Base-by-base conservation (phyloP, 352 stramenopile species). In the Discostella stelligera region DNA sequence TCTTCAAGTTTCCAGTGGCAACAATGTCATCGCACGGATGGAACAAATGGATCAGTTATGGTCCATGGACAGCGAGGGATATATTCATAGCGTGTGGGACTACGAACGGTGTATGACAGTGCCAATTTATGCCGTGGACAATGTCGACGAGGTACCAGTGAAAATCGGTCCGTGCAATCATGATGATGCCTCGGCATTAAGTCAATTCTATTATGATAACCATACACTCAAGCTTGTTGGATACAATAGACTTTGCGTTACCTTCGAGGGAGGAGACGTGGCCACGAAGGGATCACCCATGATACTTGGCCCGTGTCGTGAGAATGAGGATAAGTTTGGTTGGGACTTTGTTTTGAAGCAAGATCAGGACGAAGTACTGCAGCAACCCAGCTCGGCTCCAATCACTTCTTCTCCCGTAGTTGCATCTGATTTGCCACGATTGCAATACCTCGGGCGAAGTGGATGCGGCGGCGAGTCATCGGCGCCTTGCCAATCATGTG, bases 11-110 rank as follows among this genome's bases (percentile, higher is more conserved):
- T 23, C 46, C 27, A 50, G 44, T 25, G 20, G 52, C 49, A 39
- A 70, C n/a, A 44, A n/a, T 30, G 23, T 63, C 2, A 69, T 71
- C 9, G 41, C n/a, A 60, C 50, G 53, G 50, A 68, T 81, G 27
- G 73, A 81, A 61, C 73, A 81, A 59, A 76, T 81, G 73, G 73
- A 81, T 70, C 73, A 81, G 37, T 59, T 81, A 11, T 81, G 73
- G 73, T 52, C 16, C 9, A 81, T 81, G 73, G 73, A 81, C 46
- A 39, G 25, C 1, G n/a, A 64, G 6, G 73, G 73, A 32, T 68
- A 74, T 25, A 66, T 81, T 48, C 73, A 59, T 16, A 76, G 65
- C 27, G 49, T 75, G 18, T 81, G 63, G 18, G 67, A 81, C 66
- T 50, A 60, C 30, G 41, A 52, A 23, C 39, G 66, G 30, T 81